These are phyloP conservation scores for Fibroporia radiculosa DNA, from an alignment of 768 basidiomycete genomes.

Conservation along the genomic window DNA sequence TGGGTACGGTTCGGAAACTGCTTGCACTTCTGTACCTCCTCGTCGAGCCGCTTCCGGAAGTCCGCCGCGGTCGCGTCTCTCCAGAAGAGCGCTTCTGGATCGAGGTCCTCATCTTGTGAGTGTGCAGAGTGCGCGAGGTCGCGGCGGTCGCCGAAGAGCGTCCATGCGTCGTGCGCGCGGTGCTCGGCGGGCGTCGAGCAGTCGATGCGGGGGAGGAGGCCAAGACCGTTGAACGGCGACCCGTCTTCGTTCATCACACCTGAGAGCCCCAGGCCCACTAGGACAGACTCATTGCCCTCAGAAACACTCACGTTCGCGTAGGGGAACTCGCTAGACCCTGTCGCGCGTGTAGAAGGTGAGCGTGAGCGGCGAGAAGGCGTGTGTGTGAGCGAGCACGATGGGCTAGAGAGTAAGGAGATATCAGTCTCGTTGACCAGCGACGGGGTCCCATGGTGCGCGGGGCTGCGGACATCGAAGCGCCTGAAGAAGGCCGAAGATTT, in stretches of 20 bases:
- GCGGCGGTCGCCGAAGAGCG: background rate
- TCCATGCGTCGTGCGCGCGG: background rate
- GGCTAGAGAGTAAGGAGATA: background rate
- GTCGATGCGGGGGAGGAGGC: constrained; percentile 6
- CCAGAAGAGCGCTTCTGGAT: constrained; percentile 1
- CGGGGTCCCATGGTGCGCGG: background rate
- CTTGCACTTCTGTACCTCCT: background rate
- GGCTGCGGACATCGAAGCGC: background rate
- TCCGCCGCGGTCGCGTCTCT: constrained; percentile 1
- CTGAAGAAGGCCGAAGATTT: background rate
- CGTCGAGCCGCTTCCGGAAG: constrained; percentile 1
- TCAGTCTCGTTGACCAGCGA: background rate
- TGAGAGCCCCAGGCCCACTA: constrained; percentile 11
- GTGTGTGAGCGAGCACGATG: background rate
- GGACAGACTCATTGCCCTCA: background rate
- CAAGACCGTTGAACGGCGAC: constrained; percentile 12
- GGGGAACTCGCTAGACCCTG: background rate
- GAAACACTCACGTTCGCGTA: background rate
- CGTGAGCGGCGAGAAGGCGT: background rate
- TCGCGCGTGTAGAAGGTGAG: background rate
- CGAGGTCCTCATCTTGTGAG: background rate
- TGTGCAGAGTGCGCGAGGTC: background rate
- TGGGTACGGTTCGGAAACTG: background rate
- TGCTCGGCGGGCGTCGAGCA: background rate
- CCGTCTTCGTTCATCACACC: constrained; percentile 11